phyloP scores from a whole-genome alignment of 495 filamentous ascomycete species.

The Penicillium mononematosum region DNA sequence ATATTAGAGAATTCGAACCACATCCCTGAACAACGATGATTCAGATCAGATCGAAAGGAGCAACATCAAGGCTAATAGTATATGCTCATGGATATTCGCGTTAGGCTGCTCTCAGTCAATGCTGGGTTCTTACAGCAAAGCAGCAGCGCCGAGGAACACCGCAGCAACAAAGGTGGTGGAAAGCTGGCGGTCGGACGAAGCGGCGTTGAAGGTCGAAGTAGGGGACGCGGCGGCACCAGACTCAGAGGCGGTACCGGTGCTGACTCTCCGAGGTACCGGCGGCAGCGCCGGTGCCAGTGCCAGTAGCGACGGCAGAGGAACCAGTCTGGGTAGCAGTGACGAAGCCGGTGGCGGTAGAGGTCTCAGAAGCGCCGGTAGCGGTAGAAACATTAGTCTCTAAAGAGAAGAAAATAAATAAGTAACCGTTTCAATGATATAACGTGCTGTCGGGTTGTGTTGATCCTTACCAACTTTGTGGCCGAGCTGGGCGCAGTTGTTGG shows the following conservation, averaged over 20 bases:
- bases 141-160: slow-evolving; percentile 41
- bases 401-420: slow-evolving; percentile 9
- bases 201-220: slow-evolving; percentile 13
- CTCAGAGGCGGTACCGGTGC: neutral
- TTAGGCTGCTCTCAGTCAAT: neutral
- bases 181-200: slow-evolving; percentile 29
- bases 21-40: slow-evolving; percentile 4
- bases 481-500: slow-evolving; percentile 30
- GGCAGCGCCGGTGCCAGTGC: slow-evolving; percentile 18
- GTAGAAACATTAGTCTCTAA: slow-evolving; percentile 11
- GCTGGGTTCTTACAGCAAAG: slow-evolving; percentile 31
- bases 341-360: slow-evolving; percentile 9
- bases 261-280: neutral
- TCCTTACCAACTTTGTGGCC: slow-evolving; percentile 41
- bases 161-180: slow-evolving; percentile 40
- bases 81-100: slow-evolving; percentile 18
- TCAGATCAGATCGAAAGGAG: slow-evolving; percentile 15
- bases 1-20: slow-evolving; percentile 15
- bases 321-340: slow-evolving; percentile 16
- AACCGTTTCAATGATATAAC: slow-evolving; percentile 1
- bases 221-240: slow-evolving; percentile 9
- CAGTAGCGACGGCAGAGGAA: slow-evolving; percentile 10
- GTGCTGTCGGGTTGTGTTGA: neutral
- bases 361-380: slow-evolving; percentile 8
- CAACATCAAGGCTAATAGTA: slow-evolving; percentile 16